phyloP scores from a whole-genome alignment of 164 flowering plant species.

The Nymphaea colorata region DNA sequence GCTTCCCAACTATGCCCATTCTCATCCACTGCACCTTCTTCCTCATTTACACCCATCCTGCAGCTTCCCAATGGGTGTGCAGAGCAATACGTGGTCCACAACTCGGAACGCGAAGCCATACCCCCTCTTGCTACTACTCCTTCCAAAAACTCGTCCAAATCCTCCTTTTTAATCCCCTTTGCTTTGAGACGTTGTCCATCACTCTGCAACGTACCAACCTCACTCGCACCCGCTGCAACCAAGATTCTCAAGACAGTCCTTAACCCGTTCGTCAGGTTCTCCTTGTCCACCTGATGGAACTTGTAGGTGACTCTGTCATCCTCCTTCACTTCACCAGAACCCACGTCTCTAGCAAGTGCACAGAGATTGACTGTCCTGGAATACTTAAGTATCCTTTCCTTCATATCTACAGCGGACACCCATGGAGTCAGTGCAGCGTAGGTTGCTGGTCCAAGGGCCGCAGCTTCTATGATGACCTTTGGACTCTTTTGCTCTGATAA shows the following conservation, averaged over 20 bases:
- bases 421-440: slow-evolving; percentile 24
- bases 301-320: slow-evolving; percentile 22
- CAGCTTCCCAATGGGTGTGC: slow-evolving; percentile 45
- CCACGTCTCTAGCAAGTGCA: slow-evolving; percentile 23
- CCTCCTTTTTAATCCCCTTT: slow-evolving; percentile 20
- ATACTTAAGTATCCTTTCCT: slow-evolving; percentile 19
- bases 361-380: slow-evolving; percentile 23
- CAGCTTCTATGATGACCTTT: slow-evolving; percentile 21
- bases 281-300: slow-evolving; percentile 15
- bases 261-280: slow-evolving; percentile 21
- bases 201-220: slow-evolving; percentile 27
- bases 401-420: slow-evolving; percentile 30
- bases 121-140: slow-evolving; percentile 13
- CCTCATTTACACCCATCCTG: slow-evolving; percentile 25
- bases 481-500: slow-evolving; percentile 9
- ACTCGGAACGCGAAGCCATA: slow-evolving; percentile 7
- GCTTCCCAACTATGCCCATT: slow-evolving; percentile 48
- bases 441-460: slow-evolving; percentile 22
- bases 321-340: slow-evolving; percentile 24
- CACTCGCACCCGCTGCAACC: slow-evolving; percentile 37
- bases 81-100: slow-evolving; percentile 17
- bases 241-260: slow-evolving; percentile 23
- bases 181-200: slow-evolving; percentile 26
- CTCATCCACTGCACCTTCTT: slow-evolving; percentile 29
- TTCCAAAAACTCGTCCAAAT: slow-evolving; percentile 26